Conservation (phyloP, 345 rosid species). For the Populus ilicifolia region DNA sequence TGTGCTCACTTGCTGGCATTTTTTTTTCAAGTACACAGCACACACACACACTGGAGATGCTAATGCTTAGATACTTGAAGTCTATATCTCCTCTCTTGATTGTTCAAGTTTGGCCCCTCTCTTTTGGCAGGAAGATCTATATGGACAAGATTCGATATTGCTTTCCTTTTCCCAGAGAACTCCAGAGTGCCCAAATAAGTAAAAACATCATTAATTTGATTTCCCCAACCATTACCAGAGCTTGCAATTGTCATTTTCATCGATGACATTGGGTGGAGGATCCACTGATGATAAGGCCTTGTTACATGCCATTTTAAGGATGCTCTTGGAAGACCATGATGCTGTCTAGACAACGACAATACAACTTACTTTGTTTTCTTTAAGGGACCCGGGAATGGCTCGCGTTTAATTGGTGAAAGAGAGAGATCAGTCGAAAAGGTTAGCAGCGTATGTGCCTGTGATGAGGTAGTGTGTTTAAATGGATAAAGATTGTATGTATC, state of each 20-base stretch:
- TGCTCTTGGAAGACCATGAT: constrained; percentile 6
- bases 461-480: neutral
- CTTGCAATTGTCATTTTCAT: constrained; percentile 30
- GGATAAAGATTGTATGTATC: neutral
- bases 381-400: neutral
- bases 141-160: constrained; percentile 34
- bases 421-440: constrained; percentile 13
- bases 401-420: constrained; percentile 16
- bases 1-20: neutral
- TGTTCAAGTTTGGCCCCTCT: constrained; percentile 24
- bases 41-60: neutral
- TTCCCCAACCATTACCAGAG: constrained; percentile 18
- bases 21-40: neutral
- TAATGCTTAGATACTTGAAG: neutral
- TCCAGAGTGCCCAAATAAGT: constrained; percentile 11
- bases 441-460: neutral
- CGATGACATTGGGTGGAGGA: constrained; percentile 14
- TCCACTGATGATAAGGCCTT: constrained; percentile 20
- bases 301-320: constrained; percentile 23
- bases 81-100: neutral
- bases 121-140: constrained; percentile 11
- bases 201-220: constrained; percentile 23
- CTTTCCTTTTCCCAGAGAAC: constrained; percentile 21
- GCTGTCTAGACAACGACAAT: neutral
- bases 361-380: neutral